Percentiles rank a stretch among this genome's conserved stretches.
Conservation (phyloP, 352 stramenopile species). For the Pythium aristosporum region DNA sequence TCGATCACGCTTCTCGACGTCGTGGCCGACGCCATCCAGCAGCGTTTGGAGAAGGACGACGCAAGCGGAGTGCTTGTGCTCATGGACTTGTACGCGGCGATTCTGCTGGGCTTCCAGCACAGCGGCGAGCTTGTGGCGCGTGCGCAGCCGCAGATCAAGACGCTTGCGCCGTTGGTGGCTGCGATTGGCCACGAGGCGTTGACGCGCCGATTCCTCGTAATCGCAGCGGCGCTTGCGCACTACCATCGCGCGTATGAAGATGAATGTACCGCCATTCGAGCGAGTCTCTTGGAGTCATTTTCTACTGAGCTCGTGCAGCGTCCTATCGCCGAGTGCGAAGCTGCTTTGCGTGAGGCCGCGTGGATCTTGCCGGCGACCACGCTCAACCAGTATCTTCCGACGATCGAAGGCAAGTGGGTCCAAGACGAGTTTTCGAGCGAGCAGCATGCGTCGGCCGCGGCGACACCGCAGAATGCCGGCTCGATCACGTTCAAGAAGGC, state of each 20-base stretch:
- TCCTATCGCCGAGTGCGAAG: conserved; percentile 22
- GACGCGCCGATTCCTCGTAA: conserved; percentile 33
- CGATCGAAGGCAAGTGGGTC: conserved; percentile 79
- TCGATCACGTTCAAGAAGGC: conserved; percentile 64
- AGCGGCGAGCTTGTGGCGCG: conserved; percentile 52
- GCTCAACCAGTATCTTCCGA: conserved; percentile 49
- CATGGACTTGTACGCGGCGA: conserved; percentile 55
- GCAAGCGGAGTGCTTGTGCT: conserved; percentile 16
- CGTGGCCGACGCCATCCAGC: conserved; percentile 30
- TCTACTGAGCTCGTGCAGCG: conserved; percentile 30
- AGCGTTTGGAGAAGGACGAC: conserved; percentile 33
- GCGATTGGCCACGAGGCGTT: conserved; percentile 29
- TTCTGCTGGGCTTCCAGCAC: conserved; percentile 81
- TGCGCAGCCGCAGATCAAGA: conserved; percentile 42
- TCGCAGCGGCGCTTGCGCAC: conserved; percentile 53
- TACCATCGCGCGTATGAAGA: conserved; percentile 67
- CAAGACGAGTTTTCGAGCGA: conserved; percentile 70
- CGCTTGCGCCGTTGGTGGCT: conserved; percentile 41
- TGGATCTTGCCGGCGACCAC: conserved; percentile 55
- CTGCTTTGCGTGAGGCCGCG: conserved; percentile 43
- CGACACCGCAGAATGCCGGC: conserved; percentile 52
- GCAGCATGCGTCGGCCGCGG: conserved; percentile 39
- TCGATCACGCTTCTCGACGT: conserved; percentile 42
- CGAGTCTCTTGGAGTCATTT: conserved; percentile 41
- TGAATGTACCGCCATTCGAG: conserved; percentile 44